phyloP scores from a whole-genome alignment of 2,329 filamentous ascomycete genomes.

The Eutypa lata region DNA sequence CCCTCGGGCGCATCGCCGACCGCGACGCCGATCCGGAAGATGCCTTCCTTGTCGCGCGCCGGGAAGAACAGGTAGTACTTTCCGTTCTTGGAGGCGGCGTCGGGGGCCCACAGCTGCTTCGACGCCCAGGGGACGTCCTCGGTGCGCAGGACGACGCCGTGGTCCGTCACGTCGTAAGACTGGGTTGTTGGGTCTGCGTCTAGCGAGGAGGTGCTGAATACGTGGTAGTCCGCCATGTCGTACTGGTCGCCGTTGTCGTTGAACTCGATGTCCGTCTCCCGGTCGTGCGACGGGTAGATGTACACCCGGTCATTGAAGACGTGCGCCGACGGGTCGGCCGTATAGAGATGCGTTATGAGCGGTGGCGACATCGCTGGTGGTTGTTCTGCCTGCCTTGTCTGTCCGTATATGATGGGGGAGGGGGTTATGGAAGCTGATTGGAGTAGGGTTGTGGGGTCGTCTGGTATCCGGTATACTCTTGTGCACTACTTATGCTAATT shows the following conservation, averaged over 20 bases:
- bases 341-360: conserved; percentile 73
- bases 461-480: no score
- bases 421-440: no score
- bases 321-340: conserved; percentile 76
- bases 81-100: conserved; percentile 64
- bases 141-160: conserved; percentile 64
- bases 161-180: conserved; percentile 60
- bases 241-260: conserved; percentile 87
- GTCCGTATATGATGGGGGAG: no score
- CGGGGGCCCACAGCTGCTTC: conserved; percentile 79
- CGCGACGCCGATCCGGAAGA: conserved; percentile 76
- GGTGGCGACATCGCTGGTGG: conserved; percentile 46
- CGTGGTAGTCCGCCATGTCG: conserved; percentile 82
- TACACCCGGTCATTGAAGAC: conserved; percentile 74
- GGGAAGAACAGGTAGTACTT: conserved; percentile 79
- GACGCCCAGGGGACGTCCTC: conserved; percentile 72
- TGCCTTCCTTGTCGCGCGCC: conserved; percentile 64
- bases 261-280: conserved; percentile 69
- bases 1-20: conserved; percentile 61
- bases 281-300: conserved; percentile 79
- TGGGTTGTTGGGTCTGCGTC: conserved; percentile 37
- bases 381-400: no score
- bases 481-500: no score
- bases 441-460: no score
- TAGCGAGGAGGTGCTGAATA: conserved; percentile 57